Conservation (phyloP, 2,329 filamentous ascomycete species). For the Cladosporium colombiae region DNA sequence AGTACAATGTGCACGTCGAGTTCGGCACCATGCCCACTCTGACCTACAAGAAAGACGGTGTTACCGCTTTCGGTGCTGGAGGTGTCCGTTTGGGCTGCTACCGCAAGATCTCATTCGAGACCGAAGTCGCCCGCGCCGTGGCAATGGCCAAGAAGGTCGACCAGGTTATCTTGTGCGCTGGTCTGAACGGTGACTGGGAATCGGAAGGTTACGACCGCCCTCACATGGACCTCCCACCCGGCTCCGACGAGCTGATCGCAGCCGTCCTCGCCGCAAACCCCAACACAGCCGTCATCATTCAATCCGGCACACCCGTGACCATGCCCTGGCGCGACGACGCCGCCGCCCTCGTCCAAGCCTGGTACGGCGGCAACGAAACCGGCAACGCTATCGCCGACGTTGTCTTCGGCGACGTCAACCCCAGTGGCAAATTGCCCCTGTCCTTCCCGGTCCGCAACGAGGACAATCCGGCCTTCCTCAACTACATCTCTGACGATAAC, state of each 20-base stretch:
- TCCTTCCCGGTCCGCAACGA: constrained; percentile 60
- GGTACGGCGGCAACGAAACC: constrained; percentile 68
- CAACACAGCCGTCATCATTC: constrained; percentile 71
- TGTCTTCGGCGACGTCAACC: constrained; percentile 71
- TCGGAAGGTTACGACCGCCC: constrained; percentile 68
- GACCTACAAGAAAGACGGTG: constrained; percentile 59
- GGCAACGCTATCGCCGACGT: constrained; percentile 80
- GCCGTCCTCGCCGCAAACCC: constrained; percentile 67
- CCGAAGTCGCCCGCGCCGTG: constrained; percentile 66
- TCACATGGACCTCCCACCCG: constrained; percentile 61
- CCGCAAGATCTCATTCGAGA: constrained; percentile 57
- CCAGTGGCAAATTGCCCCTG: constrained; percentile 72
- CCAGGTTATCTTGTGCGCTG: constrained; percentile 75
- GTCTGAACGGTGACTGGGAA: constrained; percentile 77
- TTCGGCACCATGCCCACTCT: constrained; percentile 67
- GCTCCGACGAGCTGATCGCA: constrained; percentile 65
- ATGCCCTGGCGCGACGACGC: constrained; percentile 70
- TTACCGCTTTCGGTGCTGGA: constrained; percentile 68
- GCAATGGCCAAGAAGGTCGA: constrained; percentile 68
- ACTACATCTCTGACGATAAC: constrained; percentile 71
- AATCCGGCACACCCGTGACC: constrained; percentile 72
- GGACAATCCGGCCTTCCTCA: constrained; percentile 67
- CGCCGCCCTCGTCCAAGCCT: constrained; percentile 61
- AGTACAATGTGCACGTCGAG: constrained; percentile 61
- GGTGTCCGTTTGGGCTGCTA: constrained; percentile 62